A percentile compares a stretch with the other conserved stretches of the same genome.
Evolutionary conservation across 805 yeast genomes (phyloP).

Genomic region (Kodamaea hsintzibuensis): DNA sequence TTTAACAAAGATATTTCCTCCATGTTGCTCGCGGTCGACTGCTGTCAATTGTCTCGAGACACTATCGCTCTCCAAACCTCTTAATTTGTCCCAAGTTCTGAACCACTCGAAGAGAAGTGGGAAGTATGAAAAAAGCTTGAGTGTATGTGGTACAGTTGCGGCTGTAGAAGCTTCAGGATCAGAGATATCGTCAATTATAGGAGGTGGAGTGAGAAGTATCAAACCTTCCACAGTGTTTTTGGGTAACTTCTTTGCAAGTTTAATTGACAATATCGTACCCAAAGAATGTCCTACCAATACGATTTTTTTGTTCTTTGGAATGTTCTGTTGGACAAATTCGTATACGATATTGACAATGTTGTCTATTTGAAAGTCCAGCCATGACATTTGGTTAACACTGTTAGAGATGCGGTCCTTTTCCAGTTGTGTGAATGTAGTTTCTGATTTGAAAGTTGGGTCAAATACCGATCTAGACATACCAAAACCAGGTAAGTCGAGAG

Average conservation of each 20-base stretch:
- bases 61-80: slow-evolving; percentile 61
- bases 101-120: slow-evolving; percentile 55
- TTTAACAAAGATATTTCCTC: slow-evolving; percentile 39
- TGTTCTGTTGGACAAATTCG: slow-evolving; percentile 37
- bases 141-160: slow-evolving; percentile 6
- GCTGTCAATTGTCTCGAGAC: slow-evolving; percentile 53
- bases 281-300: slow-evolving; percentile 70
- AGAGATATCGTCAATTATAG: slow-evolving; percentile 25
- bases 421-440: slow-evolving; percentile 25
- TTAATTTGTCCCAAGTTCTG: slow-evolving; percentile 59
- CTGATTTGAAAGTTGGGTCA: slow-evolving; percentile 13
- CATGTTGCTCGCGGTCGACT: not conserved
- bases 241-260: slow-evolving; percentile 42
- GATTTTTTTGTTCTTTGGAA: slow-evolving; percentile 42
- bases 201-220: slow-evolving; percentile 53
- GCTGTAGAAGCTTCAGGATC: not conserved
- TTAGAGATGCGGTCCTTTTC: slow-evolving; percentile 34
- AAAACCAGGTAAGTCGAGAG: slow-evolving; percentile 87
- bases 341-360: slow-evolving; percentile 41
- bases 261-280: slow-evolving; percentile 61
- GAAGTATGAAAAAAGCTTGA: slow-evolving; percentile 35
- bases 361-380: slow-evolving; percentile 45
- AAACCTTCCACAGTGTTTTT: slow-evolving; percentile 45
- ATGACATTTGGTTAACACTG: slow-evolving; percentile 30
- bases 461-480: slow-evolving; percentile 51